Evolutionary conservation across 2,329 filamentous ascomycete genomes (phyloP).

Genomic region (Thyridium curvatum): DNA sequence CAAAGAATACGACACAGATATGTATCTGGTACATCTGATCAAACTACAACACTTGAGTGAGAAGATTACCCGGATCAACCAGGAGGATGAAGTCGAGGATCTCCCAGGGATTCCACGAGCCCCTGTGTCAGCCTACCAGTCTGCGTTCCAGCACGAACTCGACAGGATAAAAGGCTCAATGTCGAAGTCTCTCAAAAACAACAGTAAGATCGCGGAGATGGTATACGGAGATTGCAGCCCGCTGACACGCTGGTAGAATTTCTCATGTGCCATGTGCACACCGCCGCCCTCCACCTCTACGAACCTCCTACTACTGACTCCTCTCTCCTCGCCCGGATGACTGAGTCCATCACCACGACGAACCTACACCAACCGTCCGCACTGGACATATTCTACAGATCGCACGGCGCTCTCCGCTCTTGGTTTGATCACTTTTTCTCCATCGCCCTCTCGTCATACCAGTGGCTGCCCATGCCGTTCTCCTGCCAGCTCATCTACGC

Average conservation of each 20-base stretch:
- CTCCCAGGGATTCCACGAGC: slow-evolving; percentile 27
- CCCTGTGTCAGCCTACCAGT: slow-evolving; percentile 36
- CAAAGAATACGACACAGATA: slow-evolving; percentile 40
- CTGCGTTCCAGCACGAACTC: slow-evolving; percentile 38
- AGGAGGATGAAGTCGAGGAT: slow-evolving; percentile 25
- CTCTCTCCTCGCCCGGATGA: slow-evolving; percentile 31
- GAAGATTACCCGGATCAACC: slow-evolving; percentile 34
- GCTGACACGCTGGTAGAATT: slow-evolving; percentile 19
- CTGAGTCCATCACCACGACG: slow-evolving; percentile 23
- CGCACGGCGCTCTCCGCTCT: slow-evolving; percentile 35
- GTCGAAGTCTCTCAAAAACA: slow-evolving; percentile 23
- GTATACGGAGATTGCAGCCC: too few relatives aligned
- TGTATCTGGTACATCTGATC: slow-evolving; percentile 37
- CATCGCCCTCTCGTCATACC: slow-evolving; percentile 34
- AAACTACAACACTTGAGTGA: slow-evolving; percentile 44
- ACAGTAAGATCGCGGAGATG: too few relatives aligned
- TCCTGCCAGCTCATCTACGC: slow-evolving; percentile 42
- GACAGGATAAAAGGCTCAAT: slow-evolving; percentile 31
- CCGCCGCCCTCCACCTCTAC: slow-evolving; percentile 35
- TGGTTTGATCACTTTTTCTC: slow-evolving; percentile 45
- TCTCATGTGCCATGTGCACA: slow-evolving; percentile 31
- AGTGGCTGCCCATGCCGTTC: slow-evolving; percentile 36
- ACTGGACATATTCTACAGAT: slow-evolving; percentile 43
- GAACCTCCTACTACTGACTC: slow-evolving; percentile 39
- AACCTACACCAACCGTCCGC: slow-evolving; percentile 28